Base-by-base conservation (phyloP, 371 early-diverging fungal genomes). In the Mucor ambiguus region DNA sequence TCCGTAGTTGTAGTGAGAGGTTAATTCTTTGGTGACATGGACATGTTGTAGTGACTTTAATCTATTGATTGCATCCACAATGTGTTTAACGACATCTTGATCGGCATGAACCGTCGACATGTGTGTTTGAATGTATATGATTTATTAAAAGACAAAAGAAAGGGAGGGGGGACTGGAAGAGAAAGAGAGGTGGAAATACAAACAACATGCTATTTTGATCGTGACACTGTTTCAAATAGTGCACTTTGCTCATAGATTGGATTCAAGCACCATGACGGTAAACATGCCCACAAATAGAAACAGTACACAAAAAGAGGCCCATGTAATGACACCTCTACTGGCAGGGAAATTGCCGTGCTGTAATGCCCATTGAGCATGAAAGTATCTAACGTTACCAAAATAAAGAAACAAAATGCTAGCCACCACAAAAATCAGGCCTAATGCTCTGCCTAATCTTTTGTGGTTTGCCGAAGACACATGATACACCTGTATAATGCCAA, bases 401-500 rank as follows among this genome's bases (percentile, higher is more conserved):
- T 82, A 75, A 4, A 90, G 75, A 69, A 89, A 89, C 12, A 82
- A 4, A 22, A 89, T 80, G 10, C 88, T 88, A 1, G 86, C 66
- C 14, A 79, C 59, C 29, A 90, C 78, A 66, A 88, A 90, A 0
- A 77, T 61, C 5, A 76, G 69, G 22, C 88, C 88, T 30, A 85
- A 41, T 16, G 76, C 64, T 62, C 75, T 66, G 35, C 76, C 84
- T 62, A 74, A 28, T 26, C 44, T 33, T 29, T 30, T 68, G 46
- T 28, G 66, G 18, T 35, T 49, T 30, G 60, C 70, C 26, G 33
- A 22, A 46, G 67, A 73, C 14, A 80, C 61, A 22, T 86, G 82
- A 64, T 89, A 88, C 32, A 90, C 80, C 67, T 91, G 91, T 11
- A 88, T 85, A 28, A 89, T 78, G 26, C 89, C 89, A 60, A 90